Evolutionary conservation across 768 basidiomycete species (phyloP).

Genomic region (Lentinula lateritia): DNA sequence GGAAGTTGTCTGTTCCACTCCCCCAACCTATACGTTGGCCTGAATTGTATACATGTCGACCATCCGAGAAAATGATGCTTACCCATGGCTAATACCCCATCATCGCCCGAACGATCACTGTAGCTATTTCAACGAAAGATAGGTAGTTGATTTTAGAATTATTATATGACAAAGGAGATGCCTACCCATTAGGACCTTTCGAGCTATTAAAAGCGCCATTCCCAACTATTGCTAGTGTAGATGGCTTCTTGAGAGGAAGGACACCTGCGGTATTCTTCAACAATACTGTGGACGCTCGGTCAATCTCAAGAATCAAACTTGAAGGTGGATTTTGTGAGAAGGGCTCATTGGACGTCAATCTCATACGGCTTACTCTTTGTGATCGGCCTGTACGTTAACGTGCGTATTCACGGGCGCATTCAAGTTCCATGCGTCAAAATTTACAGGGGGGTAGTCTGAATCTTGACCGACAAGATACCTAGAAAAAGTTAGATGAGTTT

Average conservation of each 20-base stretch:
- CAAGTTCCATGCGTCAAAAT: constrained; percentile 50
- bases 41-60: not conserved
- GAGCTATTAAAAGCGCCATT: constrained; percentile 50
- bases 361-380: constrained; percentile 32
- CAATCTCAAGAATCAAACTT: constrained; percentile 54
- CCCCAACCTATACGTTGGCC: constrained; percentile 34
- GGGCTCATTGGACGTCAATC: not conserved
- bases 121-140: constrained; percentile 21
- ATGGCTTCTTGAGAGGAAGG: constrained; percentile 40
- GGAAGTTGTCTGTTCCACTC: constrained; percentile 44
- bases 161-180: not conserved
- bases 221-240: constrained; percentile 52
- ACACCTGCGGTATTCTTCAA: constrained; percentile 48
- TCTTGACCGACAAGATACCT: constrained; percentile 51
- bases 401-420: constrained; percentile 33
- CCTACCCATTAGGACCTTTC: constrained; percentile 51
- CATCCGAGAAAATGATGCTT: constrained; percentile 22
- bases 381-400: constrained; percentile 55
- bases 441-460: constrained; percentile 44
- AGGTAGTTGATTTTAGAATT: not conserved
- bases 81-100: constrained; percentile 60
- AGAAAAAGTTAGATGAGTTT: not conserved
- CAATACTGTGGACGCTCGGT: constrained; percentile 56
- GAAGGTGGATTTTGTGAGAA: constrained; percentile 1
- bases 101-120: constrained; percentile 48